These are phyloP conservation scores for Mycocentrospora acerina DNA, from an alignment of 2,329 filamentous ascomycete genomes.

Conservation along the genomic window DNA sequence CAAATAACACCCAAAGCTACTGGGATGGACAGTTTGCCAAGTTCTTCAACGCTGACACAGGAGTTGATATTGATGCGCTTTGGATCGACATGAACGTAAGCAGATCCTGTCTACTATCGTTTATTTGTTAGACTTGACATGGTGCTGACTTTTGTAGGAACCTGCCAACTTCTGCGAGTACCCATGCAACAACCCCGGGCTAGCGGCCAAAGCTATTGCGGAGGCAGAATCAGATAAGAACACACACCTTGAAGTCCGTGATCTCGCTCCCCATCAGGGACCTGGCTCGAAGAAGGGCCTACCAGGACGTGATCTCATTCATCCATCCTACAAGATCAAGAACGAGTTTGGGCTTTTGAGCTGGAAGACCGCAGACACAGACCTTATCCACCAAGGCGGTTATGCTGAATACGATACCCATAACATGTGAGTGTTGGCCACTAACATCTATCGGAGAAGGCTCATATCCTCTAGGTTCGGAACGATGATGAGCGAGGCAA, in stretches of 20 bases:
- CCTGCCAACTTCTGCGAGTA: conserved; percentile 37
- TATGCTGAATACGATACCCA: conserved; percentile 72
- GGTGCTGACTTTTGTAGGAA: conserved; percentile 30
- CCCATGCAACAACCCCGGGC: conserved; percentile 54
- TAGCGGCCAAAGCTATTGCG: too few species aligned
- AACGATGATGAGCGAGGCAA: conserved; percentile 70
- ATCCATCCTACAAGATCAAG: conserved; percentile 65
- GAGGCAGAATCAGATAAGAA: conserved; percentile 28
- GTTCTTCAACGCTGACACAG: conserved; percentile 65
- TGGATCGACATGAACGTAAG: conserved; percentile 28
- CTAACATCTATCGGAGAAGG: conserved; percentile 60
- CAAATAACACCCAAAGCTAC: conserved; percentile 61
- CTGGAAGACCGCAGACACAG: conserved; percentile 61
- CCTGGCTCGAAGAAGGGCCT: conserved; percentile 56
- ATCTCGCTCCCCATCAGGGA: conserved; percentile 8
- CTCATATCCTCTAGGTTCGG: conserved; percentile 54
- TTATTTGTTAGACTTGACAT: conserved; percentile 48
- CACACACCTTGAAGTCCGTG: neutral
- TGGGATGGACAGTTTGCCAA: conserved; percentile 68
- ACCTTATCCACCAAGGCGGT: conserved; percentile 67
- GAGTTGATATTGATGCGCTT: conserved; percentile 73
- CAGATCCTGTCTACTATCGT: neutral
- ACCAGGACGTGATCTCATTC: conserved; percentile 62
- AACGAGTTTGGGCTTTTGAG: conserved; percentile 54
- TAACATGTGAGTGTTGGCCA: conserved; percentile 63